These are phyloP conservation scores for Silene noctiflora DNA, from an alignment of 179 eudicot genomes.

Conservation along the genomic window DNA sequence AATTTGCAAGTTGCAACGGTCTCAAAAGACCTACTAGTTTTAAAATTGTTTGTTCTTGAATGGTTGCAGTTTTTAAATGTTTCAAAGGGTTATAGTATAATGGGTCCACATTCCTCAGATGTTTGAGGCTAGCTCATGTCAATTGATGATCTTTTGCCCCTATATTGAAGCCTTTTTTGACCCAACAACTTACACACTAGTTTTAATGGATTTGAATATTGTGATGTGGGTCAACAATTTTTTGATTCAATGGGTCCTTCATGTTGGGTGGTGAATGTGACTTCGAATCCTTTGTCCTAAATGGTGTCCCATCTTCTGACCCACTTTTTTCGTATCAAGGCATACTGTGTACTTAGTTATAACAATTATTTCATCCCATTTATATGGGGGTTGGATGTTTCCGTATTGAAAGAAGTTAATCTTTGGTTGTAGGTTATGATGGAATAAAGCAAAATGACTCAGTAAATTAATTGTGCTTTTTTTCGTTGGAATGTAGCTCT, in stretches of 20 bases:
- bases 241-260: not conserved
- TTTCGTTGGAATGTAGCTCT: not conserved
- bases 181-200: conserved; percentile 13
- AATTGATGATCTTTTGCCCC: conserved; percentile 18
- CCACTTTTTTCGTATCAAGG: not conserved
- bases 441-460: not conserved
- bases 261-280: conserved; percentile 4
- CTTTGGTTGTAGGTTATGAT: not conserved
- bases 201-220: conserved; percentile 18
- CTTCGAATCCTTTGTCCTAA: not conserved
- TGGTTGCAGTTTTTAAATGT: conserved; percentile 7
- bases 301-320: not conserved
- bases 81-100: not conserved
- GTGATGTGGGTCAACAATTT: not conserved
- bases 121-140: not conserved
- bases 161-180: conserved; percentile 15
- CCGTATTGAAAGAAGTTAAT: not conserved
- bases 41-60: not conserved
- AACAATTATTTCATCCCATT: not conserved
- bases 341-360: not conserved
- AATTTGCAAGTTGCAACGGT: no score
- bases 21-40: no score
- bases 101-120: conserved; percentile 16
- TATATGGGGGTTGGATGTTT: not conserved
- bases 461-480: not conserved